phyloP scores from a whole-genome alignment of 805 yeast species.

The Kazachstania kunashirensis region DNA sequence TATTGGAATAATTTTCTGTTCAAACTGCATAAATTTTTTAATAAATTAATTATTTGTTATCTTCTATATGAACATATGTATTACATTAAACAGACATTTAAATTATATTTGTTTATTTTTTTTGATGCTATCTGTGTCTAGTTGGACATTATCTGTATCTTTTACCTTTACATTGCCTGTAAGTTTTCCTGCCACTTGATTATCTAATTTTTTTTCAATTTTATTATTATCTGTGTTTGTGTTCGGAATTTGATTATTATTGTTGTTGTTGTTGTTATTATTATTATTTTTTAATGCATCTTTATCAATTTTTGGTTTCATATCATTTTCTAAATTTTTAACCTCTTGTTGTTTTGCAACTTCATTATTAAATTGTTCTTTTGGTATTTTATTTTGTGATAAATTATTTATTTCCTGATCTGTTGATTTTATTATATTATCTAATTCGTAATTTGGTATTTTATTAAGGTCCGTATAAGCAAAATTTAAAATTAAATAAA shows the following conservation, averaged over 20 bases:
- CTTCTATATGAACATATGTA: not conserved
- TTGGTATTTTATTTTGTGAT: slow-evolving; percentile 5
- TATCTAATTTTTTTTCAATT: no score
- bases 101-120: not conserved
- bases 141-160: no score
- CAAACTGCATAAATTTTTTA: no score
- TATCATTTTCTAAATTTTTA: slow-evolving; percentile 20
- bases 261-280: not conserved
- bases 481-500: slow-evolving; percentile 27
- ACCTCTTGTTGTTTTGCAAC: slow-evolving; percentile 25
- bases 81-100: not conserved
- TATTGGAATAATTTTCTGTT: no score
- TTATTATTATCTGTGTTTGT: no score
- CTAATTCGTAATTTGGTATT: slow-evolving; percentile 23
- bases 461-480: slow-evolving; percentile 13
- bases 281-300: not conserved
- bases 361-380: slow-evolving; percentile 24
- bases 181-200: no score
- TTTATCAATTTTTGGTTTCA: not conserved
- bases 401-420: no score
- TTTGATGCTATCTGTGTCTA: no score
- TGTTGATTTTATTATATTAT: no score
- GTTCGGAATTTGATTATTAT: no score
- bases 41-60: no score
- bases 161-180: no score